Base-by-base conservation (phyloP, 139 green algal species). In the Penium margaritaceum region DNA sequence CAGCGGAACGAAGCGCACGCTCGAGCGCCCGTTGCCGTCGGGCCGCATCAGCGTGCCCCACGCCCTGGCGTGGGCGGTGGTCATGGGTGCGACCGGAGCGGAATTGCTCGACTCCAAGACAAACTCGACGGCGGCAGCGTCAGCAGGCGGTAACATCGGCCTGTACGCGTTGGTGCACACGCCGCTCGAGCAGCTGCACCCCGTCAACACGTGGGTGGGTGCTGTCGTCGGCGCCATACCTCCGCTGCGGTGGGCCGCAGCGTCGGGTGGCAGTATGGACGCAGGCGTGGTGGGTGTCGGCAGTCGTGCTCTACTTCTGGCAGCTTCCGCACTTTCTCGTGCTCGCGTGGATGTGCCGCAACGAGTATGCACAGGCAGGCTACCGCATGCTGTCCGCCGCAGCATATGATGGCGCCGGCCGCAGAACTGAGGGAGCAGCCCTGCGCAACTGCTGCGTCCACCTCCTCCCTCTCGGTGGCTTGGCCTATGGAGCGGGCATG, bases 301-400 rank as follows among this genome's bases (percentile, higher is more conserved):
- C 88, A 0, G 84, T 82, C 0, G 86, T 84, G 15, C 86, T 99
- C 1, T 98, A 97, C 86, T 93, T 92, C 63, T 99, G 94, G 94
- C 90, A 97, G 85, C 88, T 98, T 83, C 94, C 95, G 21, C 95
- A 99, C 85, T 99, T 99, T 80, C 88, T 99, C 80, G 85, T 93
- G 1, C 85, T 99, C 5, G 91, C 94, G 17, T 97, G 91, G 90
- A 78, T 98, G 74, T 96, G 87, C 82, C 85, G 89, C 55, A 88
- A 85, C 2, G 93, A 97, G 84, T 97, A 97, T 70, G 77, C 82
- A n/a, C n/a, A n/a, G n/a, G n/a, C n/a, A n/a, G n/a, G n/a, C n/a
- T n/a, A n/a, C n/a, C n/a, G n/a, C n/a, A n/a, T n/a, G n/a, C n/a
- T n/a, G n/a, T n/a, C n/a, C n/a, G n/a, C n/a, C n/a, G n/a, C n/a